These are phyloP conservation scores for Microdochium bolleyi DNA, from an alignment of 2,329 filamentous ascomycete species.

Conservation along the genomic window DNA sequence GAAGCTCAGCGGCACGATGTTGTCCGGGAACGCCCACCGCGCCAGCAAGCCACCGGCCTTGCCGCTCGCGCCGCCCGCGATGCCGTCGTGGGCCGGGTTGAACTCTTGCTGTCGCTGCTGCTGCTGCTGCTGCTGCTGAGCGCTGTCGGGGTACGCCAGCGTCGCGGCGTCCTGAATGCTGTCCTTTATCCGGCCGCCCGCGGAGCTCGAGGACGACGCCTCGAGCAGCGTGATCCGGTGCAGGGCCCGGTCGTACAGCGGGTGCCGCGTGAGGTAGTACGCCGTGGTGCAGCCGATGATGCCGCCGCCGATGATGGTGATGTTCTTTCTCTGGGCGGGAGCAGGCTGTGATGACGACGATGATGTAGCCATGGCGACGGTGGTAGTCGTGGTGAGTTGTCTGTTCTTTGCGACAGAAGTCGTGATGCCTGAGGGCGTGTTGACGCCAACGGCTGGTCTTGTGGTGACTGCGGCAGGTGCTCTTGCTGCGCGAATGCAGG, in stretches of 20 bases:
- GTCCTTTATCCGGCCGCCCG: constrained; percentile 22
- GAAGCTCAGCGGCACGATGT: constrained; percentile 65
- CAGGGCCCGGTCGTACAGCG: constrained; percentile 53
- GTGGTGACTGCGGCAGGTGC: not conserved
- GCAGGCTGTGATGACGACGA: not conserved
- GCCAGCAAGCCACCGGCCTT: constrained; percentile 71
- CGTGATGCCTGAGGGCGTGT: too few relatives aligned
- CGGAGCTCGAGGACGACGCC: constrained; percentile 40
- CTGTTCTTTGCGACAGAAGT: too few relatives aligned
- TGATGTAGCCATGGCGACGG: not conserved
- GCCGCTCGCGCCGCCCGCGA: constrained; percentile 68
- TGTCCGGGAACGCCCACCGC: constrained; percentile 65
- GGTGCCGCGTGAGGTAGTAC: constrained; percentile 67
- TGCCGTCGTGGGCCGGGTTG: constrained; percentile 30
- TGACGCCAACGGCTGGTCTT: too few relatives aligned
- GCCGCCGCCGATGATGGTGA: constrained; percentile 51
- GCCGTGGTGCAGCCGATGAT: constrained; percentile 70
- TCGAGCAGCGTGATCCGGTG: constrained; percentile 68
- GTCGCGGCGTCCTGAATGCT: constrained; percentile 21
- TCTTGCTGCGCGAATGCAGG: too few relatives aligned
- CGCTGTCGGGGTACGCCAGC: constrained; percentile 15
- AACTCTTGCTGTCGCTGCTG: not conserved
- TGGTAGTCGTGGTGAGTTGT: not conserved
- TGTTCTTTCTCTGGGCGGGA: constrained; percentile 11
- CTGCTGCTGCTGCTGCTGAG: constrained; percentile 6